Percentiles rank a stretch among this genome's conserved stretches.
phyloP scores from a whole-genome alignment of 352 stramenopile species.

The Pythium vanterpoolii region DNA sequence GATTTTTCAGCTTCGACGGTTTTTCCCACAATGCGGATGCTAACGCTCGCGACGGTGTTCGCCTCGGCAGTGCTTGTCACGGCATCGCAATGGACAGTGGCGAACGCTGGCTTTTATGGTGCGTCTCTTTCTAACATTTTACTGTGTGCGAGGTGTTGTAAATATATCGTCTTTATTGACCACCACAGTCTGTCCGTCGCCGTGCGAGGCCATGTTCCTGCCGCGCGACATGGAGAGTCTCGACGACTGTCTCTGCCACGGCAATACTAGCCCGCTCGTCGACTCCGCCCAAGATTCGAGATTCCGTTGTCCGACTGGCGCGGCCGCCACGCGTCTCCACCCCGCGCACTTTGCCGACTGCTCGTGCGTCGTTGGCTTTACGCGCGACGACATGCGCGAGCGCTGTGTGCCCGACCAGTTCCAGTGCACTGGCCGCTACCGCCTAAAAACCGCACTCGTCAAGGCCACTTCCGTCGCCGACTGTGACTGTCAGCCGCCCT shows the following conservation, averaged over 20 bases:
- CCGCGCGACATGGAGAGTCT: constrained; percentile 79
- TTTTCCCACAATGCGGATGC: neutral
- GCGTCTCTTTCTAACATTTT: no score
- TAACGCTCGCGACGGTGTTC: constrained; percentile 5
- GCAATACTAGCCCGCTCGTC: constrained; percentile 4
- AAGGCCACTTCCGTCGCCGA: constrained; percentile 49
- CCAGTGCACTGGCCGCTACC: constrained; percentile 58
- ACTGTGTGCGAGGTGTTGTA: no score
- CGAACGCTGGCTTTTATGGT: constrained; percentile 19
- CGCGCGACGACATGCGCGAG: constrained; percentile 38
- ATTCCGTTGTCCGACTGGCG: constrained; percentile 38
- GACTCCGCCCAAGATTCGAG: constrained; percentile 1
- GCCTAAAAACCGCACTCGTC: constrained; percentile 27
- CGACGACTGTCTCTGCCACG: constrained; percentile 65
- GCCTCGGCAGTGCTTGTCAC: constrained; percentile 1
- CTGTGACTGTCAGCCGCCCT: constrained; percentile 72
- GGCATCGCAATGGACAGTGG: constrained; percentile 7
- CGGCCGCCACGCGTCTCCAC: constrained; percentile 28
- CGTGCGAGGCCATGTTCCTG: constrained; percentile 73
- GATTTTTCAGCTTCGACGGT: neutral
- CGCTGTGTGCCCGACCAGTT: constrained; percentile 37
- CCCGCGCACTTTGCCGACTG: constrained; percentile 46
- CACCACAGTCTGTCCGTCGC: constrained; percentile 48
- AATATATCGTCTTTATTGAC: neutral
- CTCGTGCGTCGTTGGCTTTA: constrained; percentile 27